These are phyloP conservation scores for Rhodotorula diobovata DNA, from an alignment of 768 basidiomycete species.

Conservation along the genomic window DNA sequence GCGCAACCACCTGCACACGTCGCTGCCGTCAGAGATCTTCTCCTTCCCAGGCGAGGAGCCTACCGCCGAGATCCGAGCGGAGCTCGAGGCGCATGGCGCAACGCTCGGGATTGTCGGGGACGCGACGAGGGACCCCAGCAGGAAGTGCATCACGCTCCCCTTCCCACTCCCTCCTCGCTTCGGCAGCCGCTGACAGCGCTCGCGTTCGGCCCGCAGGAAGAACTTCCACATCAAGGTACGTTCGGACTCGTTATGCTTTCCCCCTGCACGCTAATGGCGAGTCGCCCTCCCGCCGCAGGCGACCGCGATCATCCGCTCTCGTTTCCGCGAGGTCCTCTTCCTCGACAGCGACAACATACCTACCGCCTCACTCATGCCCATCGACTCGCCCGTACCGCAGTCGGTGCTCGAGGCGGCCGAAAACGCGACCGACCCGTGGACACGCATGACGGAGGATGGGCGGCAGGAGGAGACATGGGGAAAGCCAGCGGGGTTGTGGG, in stretches of 20 bases:
- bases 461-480: constrained; percentile 10
- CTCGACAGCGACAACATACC: constrained; percentile 47
- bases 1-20: constrained; percentile 35
- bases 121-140: constrained; percentile 10
- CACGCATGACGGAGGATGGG: background rate
- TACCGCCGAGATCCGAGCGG: constrained; percentile 25
- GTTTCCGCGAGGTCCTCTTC: constrained; percentile 49
- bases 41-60: constrained; percentile 50
- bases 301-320: constrained; percentile 43
- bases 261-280: no score
- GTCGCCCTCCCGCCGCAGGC: constrained; percentile 21
- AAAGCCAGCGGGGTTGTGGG: constrained; percentile 24
- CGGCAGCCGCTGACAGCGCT: background rate
- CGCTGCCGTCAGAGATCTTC: constrained; percentile 44
- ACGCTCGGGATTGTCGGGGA: constrained; percentile 41
- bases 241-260: background rate
- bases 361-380: constrained; percentile 16
- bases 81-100: constrained; percentile 46
- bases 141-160: constrained; percentile 28
- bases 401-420: constrained; percentile 47
- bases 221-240: constrained; percentile 25
- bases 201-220: constrained; percentile 19
- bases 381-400: constrained; percentile 43
- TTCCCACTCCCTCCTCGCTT: background rate
- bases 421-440: constrained; percentile 16